Evolutionary conservation across 192 early-diverging fungal species (phyloP), one percentile per base, ranked within the genome.

Genomic region (Diversispora eburnea): DNA sequence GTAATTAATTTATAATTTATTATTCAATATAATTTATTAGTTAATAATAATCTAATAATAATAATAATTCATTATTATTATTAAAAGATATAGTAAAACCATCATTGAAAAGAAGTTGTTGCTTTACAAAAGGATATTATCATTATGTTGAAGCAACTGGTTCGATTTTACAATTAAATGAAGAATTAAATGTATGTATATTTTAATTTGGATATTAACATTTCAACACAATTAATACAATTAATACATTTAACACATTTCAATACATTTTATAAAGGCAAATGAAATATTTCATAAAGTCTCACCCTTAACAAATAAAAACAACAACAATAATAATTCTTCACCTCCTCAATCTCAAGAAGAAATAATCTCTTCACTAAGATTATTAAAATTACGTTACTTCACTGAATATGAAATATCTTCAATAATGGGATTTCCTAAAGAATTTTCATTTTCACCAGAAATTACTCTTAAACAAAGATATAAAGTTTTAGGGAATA

Each of bases 401-500:
- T 88, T 88, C 63, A 85, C 85, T 0, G 82, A 83, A 39, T 71
- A 85, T 63, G 92, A 94, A 77, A 84, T 94, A 12, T 90, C 91
- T 13, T 81, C 82, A 60, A 78, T 94, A 19, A 91, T 93, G 91
- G 90, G 92, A n/a, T 94, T 94, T 67, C 91, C 91, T 9, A 71
- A 77, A 5, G 76, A 79, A 8, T 91, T 98, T 56, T 75, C 77
- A n/a, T 95, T 97, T 54, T 95, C 95, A 0, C 75, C 64, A 3
- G 73, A 67, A 4, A 87, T 89, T 13, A 89, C 84, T 2, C 66
- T 86, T 15, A 89, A 87, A 70, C 97, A 98, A 76, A 77, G 84
- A 57, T 97, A 94, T 73, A 80, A 89, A n/a, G 84, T 95, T 45
- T 78, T 98, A 10, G 97, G 97, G 3, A 98, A 98, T 75, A 93